These are phyloP conservation scores for Inonotus hispidus DNA, from an alignment of 1,284 basidiomycete species.

Conservation along the genomic window DNA sequence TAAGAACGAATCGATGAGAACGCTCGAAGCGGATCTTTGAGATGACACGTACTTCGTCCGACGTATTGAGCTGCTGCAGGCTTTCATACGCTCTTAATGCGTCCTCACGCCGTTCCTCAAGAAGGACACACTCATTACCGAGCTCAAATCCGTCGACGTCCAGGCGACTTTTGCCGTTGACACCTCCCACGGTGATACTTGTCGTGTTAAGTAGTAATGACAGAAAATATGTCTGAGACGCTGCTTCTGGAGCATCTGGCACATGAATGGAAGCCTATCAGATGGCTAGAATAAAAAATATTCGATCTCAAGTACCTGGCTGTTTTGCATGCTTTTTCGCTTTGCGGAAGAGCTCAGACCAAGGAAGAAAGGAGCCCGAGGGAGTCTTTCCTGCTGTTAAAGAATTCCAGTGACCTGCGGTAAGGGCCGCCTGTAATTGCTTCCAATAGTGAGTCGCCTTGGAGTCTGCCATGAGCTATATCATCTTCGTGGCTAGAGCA, in stretches of 20 bases:
- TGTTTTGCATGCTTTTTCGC: slow-evolving; percentile 78
- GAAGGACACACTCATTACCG: slow-evolving; percentile 50
- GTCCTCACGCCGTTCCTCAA: slow-evolving; percentile 50
- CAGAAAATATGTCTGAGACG: slow-evolving; percentile 60
- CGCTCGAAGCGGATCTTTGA: slow-evolving; percentile 12
- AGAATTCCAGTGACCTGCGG: slow-evolving; percentile 64
- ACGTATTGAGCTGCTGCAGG: slow-evolving; percentile 45
- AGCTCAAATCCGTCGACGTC: slow-evolving; percentile 39
- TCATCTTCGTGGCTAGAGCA: not conserved
- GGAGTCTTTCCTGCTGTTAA: slow-evolving; percentile 55
- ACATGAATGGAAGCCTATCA: slow-evolving; percentile 32
- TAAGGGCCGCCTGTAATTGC: slow-evolving; percentile 61
- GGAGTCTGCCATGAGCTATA: slow-evolving; percentile 31
- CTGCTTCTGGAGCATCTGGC: slow-evolving; percentile 57
- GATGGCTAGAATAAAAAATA: not conserved
- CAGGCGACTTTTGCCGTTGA: slow-evolving; percentile 39
- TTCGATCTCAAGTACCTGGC: not conserved
- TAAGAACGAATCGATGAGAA: slow-evolving; percentile 24
- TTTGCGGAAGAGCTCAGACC: slow-evolving; percentile 81
- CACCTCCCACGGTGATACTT: slow-evolving; percentile 29
- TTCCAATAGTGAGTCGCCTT: slow-evolving; percentile 73
- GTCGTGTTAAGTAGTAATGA: slow-evolving; percentile 47
- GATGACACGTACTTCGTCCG: slow-evolving; percentile 53
- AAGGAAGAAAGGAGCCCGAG: slow-evolving; percentile 54
- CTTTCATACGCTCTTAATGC: slow-evolving; percentile 43